Evolutionary conservation across 2,329 filamentous ascomycete genomes (phyloP).

Genomic region (Fusarium heterosporum): DNA sequence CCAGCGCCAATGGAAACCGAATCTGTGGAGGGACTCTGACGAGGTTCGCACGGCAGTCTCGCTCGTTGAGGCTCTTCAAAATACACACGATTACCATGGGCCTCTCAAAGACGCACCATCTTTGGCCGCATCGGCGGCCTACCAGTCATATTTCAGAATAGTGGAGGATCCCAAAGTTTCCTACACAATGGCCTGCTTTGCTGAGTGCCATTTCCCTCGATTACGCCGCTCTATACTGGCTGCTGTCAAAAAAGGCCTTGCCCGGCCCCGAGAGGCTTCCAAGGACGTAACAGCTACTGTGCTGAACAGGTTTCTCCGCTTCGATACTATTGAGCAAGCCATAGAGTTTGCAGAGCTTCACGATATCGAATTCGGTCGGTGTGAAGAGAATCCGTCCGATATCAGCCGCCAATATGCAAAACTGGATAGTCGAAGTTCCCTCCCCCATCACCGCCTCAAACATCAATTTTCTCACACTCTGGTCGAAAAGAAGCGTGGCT

Average conservation of each 20-base stretch:
- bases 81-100: slow-evolving; percentile 66
- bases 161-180: slow-evolving; percentile 68
- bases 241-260: slow-evolving; percentile 66
- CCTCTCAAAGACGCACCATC: slow-evolving; percentile 64
- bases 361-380: slow-evolving; percentile 62
- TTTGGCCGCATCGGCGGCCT: slow-evolving; percentile 62
- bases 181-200: slow-evolving; percentile 77
- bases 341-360: slow-evolving; percentile 72
- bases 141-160: slow-evolving; percentile 69
- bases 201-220: slow-evolving; percentile 73
- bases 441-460: slow-evolving; percentile 63
- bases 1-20: slow-evolving; percentile 68
- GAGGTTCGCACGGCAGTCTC: slow-evolving; percentile 71
- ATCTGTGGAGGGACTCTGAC: slow-evolving; percentile 65
- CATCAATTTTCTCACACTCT: slow-evolving; percentile 67
- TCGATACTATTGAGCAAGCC: slow-evolving; percentile 75
- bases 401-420: slow-evolving; percentile 56
- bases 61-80: slow-evolving; percentile 70
- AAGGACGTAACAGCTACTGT: slow-evolving; percentile 69
- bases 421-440: slow-evolving; percentile 56
- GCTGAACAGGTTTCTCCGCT: slow-evolving; percentile 70
- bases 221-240: slow-evolving; percentile 69
- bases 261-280: slow-evolving; percentile 66
- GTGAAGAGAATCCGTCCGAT: slow-evolving; percentile 52
- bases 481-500: slow-evolving; percentile 70